Base-by-base conservation (phyloP, 768 basidiomycete species). In the Lactifluus echinatus region DNA sequence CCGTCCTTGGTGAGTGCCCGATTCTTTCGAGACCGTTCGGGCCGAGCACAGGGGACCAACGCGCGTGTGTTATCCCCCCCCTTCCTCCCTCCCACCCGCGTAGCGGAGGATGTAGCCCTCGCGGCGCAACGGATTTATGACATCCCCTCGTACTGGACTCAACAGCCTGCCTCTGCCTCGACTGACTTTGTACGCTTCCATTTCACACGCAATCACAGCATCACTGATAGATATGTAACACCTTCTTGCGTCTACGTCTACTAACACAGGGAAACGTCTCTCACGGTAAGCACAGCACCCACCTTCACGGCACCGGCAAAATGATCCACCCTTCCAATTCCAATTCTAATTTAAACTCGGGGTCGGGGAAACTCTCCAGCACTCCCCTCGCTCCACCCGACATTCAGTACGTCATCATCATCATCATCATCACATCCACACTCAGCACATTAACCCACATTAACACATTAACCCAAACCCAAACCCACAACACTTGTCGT, bases 1-100 rank as follows among this genome's bases (percentile, higher is more conserved):
- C 53, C 28, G 54, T 61, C 37, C 53, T 64, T 50, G 62, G 66
- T 68, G 50, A 58, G 63, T 24, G n/a, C n/a, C n/a, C n/a, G n/a
- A n/a, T n/a, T n/a, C n/a, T n/a, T n/a, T n/a, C n/a, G n/a, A n/a
- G n/a, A n/a, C n/a, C n/a, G n/a, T n/a, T n/a, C n/a, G n/a, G n/a
- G n/a, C n/a, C n/a, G n/a, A n/a, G n/a, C n/a, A n/a, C n/a, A n/a
- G n/a, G n/a, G n/a, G n/a, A n/a, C n/a, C n/a, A n/a, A n/a, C n/a
- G n/a, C n/a, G n/a, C n/a, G n/a, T n/a, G n/a, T n/a, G n/a, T n/a
- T n/a, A n/a, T n/a, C n/a, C n/a, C n/a, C n/a, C n/a, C n/a, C n/a
- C n/a, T n/a, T n/a, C n/a, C n/a, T n/a, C n/a, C n/a, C n/a, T n/a
- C 33, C 33, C 19, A 15, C 7, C 8, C 17, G 6, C 17, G 6